A percentile compares a stretch with the other conserved stretches of the same genome.
phyloP scores from a whole-genome alignment of 805 yeast genomes.

The Blastobotrys mokoenaii region DNA sequence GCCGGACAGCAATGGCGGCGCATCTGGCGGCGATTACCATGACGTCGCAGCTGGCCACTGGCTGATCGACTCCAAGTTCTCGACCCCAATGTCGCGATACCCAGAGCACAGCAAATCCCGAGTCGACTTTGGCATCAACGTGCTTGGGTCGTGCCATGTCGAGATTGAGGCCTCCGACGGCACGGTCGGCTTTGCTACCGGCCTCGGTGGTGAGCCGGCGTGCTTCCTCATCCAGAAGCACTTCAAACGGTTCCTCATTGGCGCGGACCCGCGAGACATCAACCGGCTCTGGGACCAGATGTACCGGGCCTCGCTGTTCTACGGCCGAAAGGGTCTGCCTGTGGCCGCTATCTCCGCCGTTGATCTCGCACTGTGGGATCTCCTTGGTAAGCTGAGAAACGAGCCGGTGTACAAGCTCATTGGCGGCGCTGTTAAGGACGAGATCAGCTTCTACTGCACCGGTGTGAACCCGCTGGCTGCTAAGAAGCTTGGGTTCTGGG shows the following conservation, averaged over 20 bases:
- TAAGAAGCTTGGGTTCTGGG: constrained; percentile 44
- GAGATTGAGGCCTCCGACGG: constrained; percentile 43
- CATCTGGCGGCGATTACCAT: constrained; percentile 45
- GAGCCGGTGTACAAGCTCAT: constrained; percentile 46
- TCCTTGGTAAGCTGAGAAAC: constrained; percentile 40
- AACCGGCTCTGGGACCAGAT: constrained; percentile 41
- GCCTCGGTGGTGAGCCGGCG: constrained; percentile 45
- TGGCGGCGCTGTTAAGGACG: constrained; percentile 42
- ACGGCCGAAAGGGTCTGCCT: constrained; percentile 43
- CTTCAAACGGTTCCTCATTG: constrained; percentile 38
- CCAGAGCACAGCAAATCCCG: constrained; percentile 38
- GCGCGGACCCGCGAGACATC: constrained; percentile 40
- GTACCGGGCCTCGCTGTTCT: constrained; percentile 43
- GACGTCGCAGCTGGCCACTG: constrained; percentile 42
- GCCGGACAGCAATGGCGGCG: constrained; percentile 29
- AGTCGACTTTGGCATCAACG: constrained; percentile 44
- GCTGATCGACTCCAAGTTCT: constrained; percentile 39
- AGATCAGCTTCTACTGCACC: constrained; percentile 41
- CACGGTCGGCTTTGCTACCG: constrained; percentile 43
- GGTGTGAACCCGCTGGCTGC: constrained; percentile 42
- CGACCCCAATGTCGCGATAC: constrained; percentile 44
- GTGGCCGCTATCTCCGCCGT: constrained; percentile 41
- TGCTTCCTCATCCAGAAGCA: constrained; percentile 41
- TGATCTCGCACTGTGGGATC: constrained; percentile 44
- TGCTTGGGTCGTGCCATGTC: constrained; percentile 42